Base-by-base conservation (phyloP, 768 basidiomycete species). In the Leccinum obscurum region DNA sequence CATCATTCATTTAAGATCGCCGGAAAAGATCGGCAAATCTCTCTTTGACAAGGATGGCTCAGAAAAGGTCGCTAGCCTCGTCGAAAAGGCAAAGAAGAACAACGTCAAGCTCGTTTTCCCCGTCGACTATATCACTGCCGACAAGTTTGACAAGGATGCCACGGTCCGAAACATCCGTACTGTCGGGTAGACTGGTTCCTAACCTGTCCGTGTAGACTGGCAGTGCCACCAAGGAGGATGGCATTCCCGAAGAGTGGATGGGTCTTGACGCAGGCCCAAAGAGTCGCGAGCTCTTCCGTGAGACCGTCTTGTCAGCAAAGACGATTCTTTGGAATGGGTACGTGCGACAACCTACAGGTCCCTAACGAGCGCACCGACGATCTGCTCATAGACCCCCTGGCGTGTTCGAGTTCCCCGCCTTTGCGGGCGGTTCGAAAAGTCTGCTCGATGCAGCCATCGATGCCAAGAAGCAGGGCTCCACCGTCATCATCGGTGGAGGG, bases 311-410 rank as follows among this genome's bases (percentile, higher is more conserved):
- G 56, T 86, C 90, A 69, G 81, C 93, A 55, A 97, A 93, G 84
- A 99, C 96, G 41, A 93, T 98, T 70, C 86, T 99, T 56, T 99
- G 96, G 96, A 95, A 95, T 66, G 92, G 92, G 92, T 89, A 64
- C 71, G 82, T 75, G 34, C 13, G 51, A 58, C 28, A 22, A n/a
- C 17, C 15, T 20, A 17, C 49, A 10, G 24, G 9, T 17, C 11
- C 14, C 22, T 26, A 4, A 48, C 15, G 34, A 13, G 22, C 30
- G 37, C 30, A 30, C 49, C 13, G 32, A 64, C 20, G 7, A 44
- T 57, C 24, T 51, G 10, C 32, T 30, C 71, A 66, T 71, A 98
- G 96, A 39, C 96, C 97, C 46, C 90, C 95, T 37, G 96, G 96
- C 67, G 96, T 99, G 41, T 99, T 99, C 75, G 96, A 99, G 76